Evolutionary conservation across 129 eudicot genomes (phyloP).

Genomic region (Artemisia tridentata): DNA sequence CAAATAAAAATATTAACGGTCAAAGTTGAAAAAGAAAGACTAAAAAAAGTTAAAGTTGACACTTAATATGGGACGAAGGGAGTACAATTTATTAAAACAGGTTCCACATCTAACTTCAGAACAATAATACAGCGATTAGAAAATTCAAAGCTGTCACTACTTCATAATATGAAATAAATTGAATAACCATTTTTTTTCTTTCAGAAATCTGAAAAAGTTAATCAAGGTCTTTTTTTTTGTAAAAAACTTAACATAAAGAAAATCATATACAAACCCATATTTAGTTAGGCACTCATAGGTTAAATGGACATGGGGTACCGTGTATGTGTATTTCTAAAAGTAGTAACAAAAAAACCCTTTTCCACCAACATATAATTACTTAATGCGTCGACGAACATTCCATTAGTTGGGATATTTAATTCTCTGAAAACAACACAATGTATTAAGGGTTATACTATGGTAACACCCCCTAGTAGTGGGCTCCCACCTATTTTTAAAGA

Average conservation of each 20-base stretch:
- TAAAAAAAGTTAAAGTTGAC: no score
- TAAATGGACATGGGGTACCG: conserved; percentile 14
- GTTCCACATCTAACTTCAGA: no score
- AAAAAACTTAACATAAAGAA: background rate
- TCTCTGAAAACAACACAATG: conserved; percentile 5
- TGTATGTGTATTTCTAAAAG: conserved; percentile 30
- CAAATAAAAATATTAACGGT: no score
- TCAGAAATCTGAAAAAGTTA: background rate
- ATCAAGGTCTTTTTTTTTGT: background rate
- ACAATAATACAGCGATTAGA: no score
- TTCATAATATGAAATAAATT: background rate
- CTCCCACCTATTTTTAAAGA: no score
- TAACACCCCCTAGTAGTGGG: no score
- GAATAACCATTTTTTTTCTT: background rate
- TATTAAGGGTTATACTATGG: no score
- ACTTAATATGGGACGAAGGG: no score
- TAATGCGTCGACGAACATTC: conserved; percentile 21
- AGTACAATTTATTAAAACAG: no score
- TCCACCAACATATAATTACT: conserved; percentile 30
- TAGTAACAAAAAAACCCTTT: conserved; percentile 20
- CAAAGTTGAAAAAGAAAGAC: no score
- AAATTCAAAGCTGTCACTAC: no score
- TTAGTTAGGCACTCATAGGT: conserved; percentile 6
- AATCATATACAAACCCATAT: conserved; percentile 8
- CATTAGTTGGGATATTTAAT: conserved; percentile 22